Evolutionary conservation across 441 rosid genomes (phyloP).

Genomic region (Gossypium schwendimanii): DNA sequence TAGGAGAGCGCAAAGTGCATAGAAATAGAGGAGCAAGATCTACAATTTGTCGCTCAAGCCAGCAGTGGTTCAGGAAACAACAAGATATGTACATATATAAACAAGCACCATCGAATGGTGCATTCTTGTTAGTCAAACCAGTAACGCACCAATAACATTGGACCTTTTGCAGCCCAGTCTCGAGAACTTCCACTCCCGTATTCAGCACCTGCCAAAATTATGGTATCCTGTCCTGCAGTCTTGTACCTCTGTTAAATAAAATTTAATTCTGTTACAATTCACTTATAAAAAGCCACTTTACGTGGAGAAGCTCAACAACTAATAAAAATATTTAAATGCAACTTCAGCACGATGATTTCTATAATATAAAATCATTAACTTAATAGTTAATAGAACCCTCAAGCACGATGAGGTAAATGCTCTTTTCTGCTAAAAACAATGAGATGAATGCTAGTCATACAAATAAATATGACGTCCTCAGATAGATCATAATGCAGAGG

Average conservation of each 20-base stretch:
- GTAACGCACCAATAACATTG: constrained; percentile 68
- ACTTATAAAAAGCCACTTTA: not conserved
- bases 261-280: constrained; percentile 6
- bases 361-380: not conserved
- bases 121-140: not conserved
- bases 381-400: not conserved
- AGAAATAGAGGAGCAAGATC: constrained; percentile 24
- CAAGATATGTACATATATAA: not conserved
- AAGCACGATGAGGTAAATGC: not conserved
- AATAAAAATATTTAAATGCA: not conserved
- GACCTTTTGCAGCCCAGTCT: constrained; percentile 99
- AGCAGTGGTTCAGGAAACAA: not conserved
- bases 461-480: not conserved
- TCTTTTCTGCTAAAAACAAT: not conserved
- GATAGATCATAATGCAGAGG: not conserved
- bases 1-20: not conserved
- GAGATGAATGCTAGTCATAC: not conserved
- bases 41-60: not conserved
- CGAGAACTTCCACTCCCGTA: constrained; percentile 97
- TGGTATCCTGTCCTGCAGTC: constrained; percentile 58
- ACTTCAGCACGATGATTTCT: not conserved
- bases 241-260: constrained; percentile 51
- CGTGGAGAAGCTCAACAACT: not conserved
- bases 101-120: not conserved
- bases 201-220: constrained; percentile 88